phyloP scores from a whole-genome alignment of 352 stramenopile genomes.

The Phytophthora hibernalis region DNA sequence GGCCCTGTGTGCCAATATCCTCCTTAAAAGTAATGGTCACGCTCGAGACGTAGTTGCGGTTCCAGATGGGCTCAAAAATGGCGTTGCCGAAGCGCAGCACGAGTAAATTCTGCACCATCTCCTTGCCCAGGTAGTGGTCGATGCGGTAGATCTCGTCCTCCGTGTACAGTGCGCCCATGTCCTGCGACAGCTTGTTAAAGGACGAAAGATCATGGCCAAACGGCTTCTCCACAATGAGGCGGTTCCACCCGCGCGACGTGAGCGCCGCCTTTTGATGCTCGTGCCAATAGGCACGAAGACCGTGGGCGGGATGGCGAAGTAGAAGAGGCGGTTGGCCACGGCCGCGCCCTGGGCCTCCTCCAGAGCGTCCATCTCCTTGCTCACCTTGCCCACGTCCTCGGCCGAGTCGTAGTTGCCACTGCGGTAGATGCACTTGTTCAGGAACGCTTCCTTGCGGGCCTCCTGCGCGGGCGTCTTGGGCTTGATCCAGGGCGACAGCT shows the following conservation, averaged over 20 bases:
- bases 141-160: conserved; percentile 97
- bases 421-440: conserved; percentile 82
- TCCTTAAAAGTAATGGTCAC: conserved; percentile 99
- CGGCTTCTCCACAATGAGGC: conserved; percentile 98
- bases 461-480: conserved; percentile 54
- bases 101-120: conserved; percentile 99
- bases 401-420: conserved; percentile 84
- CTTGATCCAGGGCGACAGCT: conserved; percentile 77
- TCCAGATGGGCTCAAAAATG: conserved; percentile 98
- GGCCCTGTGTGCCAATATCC: conserved; percentile 95
- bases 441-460: conserved; percentile 72
- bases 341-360: conserved; percentile 63
- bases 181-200: conserved; percentile 91
- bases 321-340: conserved; percentile 92
- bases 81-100: conserved; percentile 97
- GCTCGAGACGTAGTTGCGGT: conserved; percentile 95
- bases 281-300: conserved; percentile 95
- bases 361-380: conserved; percentile 71
- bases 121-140: conserved; percentile 97
- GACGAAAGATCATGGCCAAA: conserved; percentile 96
- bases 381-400: conserved; percentile 79
- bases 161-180: conserved; percentile 84
- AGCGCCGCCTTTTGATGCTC: conserved; percentile 93
- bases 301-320: conserved; percentile 97
- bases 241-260: conserved; percentile 92